Percentiles rank a stretch among this genome's conserved stretches.
These are phyloP conservation scores for Hippophae gyantsensis DNA, from an alignment of 306 rosid species.

Conservation along the genomic window DNA sequence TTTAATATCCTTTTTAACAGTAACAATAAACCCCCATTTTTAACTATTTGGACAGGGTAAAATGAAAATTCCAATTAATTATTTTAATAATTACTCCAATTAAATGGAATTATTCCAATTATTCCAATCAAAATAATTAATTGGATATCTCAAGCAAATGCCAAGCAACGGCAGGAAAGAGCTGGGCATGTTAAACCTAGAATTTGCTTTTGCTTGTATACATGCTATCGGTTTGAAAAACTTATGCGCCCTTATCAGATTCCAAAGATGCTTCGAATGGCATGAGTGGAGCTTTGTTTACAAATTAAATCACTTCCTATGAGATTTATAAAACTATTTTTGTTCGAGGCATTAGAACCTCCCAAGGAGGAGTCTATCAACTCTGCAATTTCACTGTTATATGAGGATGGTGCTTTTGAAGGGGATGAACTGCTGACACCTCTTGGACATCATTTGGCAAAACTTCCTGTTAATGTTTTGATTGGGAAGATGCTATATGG, in stretches of 20 bases:
- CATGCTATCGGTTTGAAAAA: constrained; percentile 72
- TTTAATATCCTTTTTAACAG: too few relatives aligned
- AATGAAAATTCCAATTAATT: too few relatives aligned
- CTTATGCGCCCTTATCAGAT: constrained; percentile 95
- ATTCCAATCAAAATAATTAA: background rate
- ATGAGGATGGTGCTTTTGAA: constrained; percentile 94
- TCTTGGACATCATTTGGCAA: constrained; percentile 92
- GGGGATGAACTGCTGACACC: constrained; percentile 83
- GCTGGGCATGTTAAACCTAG: constrained; percentile 99
- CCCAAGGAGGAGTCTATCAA: constrained; percentile 79
- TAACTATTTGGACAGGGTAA: too few relatives aligned
- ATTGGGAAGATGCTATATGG: constrained; percentile 96
- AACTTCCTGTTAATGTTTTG: constrained; percentile 89
- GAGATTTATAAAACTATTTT: constrained; percentile 66
- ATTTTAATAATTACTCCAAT: too few relatives aligned
- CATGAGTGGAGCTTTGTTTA: constrained; percentile 81
- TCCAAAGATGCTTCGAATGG: constrained; percentile 98
- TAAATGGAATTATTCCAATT: too few relatives aligned
- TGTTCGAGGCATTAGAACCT: constrained; percentile 82
- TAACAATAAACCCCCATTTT: too few relatives aligned
- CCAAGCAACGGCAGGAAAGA: constrained; percentile 86
- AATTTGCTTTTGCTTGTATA: constrained; percentile 78
- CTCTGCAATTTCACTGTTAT: constrained; percentile 74
- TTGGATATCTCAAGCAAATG: constrained; percentile 98
- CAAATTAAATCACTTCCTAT: constrained; percentile 81